Base-by-base conservation (phyloP, 2,329 filamentous ascomycete species). In the Xylariaceae sp. region DNA sequence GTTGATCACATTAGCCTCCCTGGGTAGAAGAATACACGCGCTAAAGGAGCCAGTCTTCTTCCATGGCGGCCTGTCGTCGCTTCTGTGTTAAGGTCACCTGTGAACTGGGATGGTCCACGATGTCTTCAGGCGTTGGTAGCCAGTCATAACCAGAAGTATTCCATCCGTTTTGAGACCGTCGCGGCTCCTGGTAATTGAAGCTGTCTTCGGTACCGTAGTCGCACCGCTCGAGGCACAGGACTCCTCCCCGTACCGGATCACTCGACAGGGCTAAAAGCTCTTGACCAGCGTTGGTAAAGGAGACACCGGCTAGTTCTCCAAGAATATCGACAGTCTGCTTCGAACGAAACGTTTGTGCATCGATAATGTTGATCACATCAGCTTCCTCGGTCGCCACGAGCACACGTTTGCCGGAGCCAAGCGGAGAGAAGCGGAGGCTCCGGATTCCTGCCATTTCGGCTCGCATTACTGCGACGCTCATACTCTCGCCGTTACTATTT, bases 361-460 rank as follows among this genome's bases (percentile, higher is more conserved):
- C 84, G 61, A 91, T 85, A 45, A 91, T 74, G 66, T 80, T 85
- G 65, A 92, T 72, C 55, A 81, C 81, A 66, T 92, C 88, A 35
- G 88, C 86, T 65, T 88, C 86, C 68, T 92, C 89, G 2, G 86
- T 87, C 2, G 85, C 84, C 8, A 89, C 78, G 9, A 92, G 76
- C 1, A 89, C 76, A 2, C 80, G 78, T 60, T 78, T 80, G 2
- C 87, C 87, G 49, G 83, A 83, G 19, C 87, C 87, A 2, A 82
- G 69, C 0, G 88, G 87, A 1, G 87, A 89, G 70, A 91, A 92
- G 39, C 80, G 80, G 42, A 92, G 71, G 50, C 80, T 84, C 27
- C 88, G 80, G 0, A 84, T 84, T 26, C 85, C 83, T 1, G 86
- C 83, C 76, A 89, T 83, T 64, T 86, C 80, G 29, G 81, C 81